Base-by-base conservation (phyloP, 495 filamentous ascomycete species). In the Penicillium longicatenatum region DNA sequence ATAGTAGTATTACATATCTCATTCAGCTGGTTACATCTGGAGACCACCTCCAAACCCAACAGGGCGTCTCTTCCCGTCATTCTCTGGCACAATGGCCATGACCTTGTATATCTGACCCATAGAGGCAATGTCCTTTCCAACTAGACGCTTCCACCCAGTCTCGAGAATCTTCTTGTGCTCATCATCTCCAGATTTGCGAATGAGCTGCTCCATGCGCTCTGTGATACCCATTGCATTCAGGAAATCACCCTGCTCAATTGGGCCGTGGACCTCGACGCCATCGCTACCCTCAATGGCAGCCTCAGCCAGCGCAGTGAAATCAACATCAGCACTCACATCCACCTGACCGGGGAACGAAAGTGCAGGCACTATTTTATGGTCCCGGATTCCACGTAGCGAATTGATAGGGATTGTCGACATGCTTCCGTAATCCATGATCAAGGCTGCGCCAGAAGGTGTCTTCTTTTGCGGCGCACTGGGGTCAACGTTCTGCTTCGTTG, bases 41-140 rank as follows among this genome's bases (percentile, higher is more conserved):
- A 95, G 80, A 68, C 84, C 82, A 16, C 93, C 93, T 0, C 93
- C 94, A 80, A 98, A 97, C 21, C 94, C 94, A 61, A 97, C 90
- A 9, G 94, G 94, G 37, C 86, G 79, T 60, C 87, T 79, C 67
- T 72, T 75, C 4, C 90, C 92, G 19, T 77, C 83, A 61, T 86
- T 86, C 72, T 91, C 89, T 1, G 94, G 94, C 63, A 98, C 74
- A 60, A 98, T 89, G 29, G 93, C 87, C 82, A 98, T 80, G 9
- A 84, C 92, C 77, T 97, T 97, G 66, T 98, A 98, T 46, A 97
- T 72, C 76, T 86, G 89, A 3, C 94, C 94, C 94, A 98, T 98
- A 0, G 90, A 92, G 46, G 81, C 83, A 12, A 82, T 86, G 0
- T 88, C 83, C 35, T 87, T 77, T 69, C 94, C 93, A 21, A 97